Percentiles rank a stretch among this genome's conserved stretches.
These are phyloP conservation scores for Pichia sp. DNA, from an alignment of 1,139 yeast genomes.

Conservation along the genomic window DNA sequence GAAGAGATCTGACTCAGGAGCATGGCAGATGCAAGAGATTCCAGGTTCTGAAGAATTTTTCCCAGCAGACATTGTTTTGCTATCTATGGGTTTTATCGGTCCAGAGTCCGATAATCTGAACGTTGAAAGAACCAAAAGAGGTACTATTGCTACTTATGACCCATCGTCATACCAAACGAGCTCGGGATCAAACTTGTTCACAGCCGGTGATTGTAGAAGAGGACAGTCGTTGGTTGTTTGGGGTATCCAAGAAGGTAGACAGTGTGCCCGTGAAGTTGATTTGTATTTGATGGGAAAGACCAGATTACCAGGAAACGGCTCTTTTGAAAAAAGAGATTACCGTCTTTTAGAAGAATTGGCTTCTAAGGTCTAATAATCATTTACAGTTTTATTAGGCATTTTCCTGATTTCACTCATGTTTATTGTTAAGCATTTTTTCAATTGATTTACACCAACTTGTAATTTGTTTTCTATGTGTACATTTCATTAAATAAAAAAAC, in stretches of 20 bases:
- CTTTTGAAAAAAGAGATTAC: constrained; percentile 80
- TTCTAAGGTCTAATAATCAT: constrained; percentile 42
- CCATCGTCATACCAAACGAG: constrained; percentile 70
- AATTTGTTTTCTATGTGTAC: not conserved
- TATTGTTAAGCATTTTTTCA: not conserved
- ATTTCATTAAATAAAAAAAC: too few species aligned
- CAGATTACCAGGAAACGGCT: constrained; percentile 89
- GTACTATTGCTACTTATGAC: constrained; percentile 71
- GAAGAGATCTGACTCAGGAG: constrained; percentile 93
- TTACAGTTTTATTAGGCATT: too few species aligned
- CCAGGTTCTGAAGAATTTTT: constrained; percentile 92
- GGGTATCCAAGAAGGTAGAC: constrained; percentile 99
- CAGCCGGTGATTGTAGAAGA: constrained; percentile 98
- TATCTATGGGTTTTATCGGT: constrained; percentile 97
- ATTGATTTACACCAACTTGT: not conserved
- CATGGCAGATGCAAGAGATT: constrained; percentile 98
- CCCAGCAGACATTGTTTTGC: constrained; percentile 89
- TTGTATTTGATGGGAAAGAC: constrained; percentile 71
- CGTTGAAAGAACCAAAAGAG: constrained; percentile 75
- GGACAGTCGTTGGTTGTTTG: constrained; percentile 98
- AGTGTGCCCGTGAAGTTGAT: constrained; percentile 94
- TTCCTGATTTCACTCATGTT: too few species aligned
- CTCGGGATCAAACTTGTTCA: constrained; percentile 64
- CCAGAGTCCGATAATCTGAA: constrained; percentile 83
- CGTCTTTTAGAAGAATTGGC: constrained; percentile 71